Percentiles rank a stretch among this genome's conserved stretches.
Evolutionary conservation across 495 filamentous ascomycete species (phyloP).

Genomic region (Hyaloscypha hepaticicola): DNA sequence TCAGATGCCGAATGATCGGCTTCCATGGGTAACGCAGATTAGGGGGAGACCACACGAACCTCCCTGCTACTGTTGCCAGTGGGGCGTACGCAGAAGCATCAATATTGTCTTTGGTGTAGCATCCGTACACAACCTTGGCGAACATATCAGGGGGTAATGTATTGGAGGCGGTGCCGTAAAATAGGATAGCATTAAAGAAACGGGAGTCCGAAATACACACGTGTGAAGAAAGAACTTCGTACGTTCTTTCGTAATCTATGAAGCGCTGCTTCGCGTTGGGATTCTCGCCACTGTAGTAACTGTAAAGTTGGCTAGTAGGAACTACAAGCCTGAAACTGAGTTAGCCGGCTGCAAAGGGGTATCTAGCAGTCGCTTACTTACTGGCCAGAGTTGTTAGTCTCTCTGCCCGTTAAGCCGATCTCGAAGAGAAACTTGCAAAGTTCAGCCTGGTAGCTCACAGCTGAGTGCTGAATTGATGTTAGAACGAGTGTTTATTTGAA

Average conservation of each 20-base stretch:
- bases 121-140: background rate
- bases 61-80: background rate
- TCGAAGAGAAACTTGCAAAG: background rate
- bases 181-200: background rate
- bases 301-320: too few relatives aligned
- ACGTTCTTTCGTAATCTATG: background rate
- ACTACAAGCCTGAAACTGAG: background rate
- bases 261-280: too few relatives aligned
- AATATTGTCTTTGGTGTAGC: background rate
- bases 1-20: background rate
- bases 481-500: background rate
- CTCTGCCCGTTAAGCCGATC: background rate
- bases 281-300: too few relatives aligned
- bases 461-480: background rate
- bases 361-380: background rate
- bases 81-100: background rate
- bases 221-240: background rate
- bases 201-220: background rate
- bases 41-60: background rate
- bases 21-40: background rate
- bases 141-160: background rate
- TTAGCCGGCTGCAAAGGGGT: background rate
- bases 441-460: background rate
- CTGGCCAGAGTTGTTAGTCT: background rate
- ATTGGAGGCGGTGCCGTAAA: background rate